These are phyloP conservation scores for Nemania abortiva DNA, from an alignment of 2,329 filamentous ascomycete species.

Conservation along the genomic window DNA sequence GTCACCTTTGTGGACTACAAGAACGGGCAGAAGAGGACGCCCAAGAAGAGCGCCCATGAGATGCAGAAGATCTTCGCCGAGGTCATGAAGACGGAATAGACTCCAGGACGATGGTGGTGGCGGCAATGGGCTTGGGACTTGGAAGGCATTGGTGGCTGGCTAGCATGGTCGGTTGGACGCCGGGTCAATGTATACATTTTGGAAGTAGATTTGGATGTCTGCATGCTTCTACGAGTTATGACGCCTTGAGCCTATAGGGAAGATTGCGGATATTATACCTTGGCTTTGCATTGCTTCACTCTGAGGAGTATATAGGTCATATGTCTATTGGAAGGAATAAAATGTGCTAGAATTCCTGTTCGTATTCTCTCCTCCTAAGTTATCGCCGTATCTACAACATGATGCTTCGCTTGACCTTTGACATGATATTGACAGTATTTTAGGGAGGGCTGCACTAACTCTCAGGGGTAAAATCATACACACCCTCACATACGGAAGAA, in stretches of 20 bases:
- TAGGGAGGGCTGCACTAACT: neutral
- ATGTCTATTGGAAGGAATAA: neutral
- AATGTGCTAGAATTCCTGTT: neutral
- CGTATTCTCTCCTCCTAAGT: neutral
- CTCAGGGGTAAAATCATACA: neutral
- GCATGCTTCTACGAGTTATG: constrained; percentile 25
- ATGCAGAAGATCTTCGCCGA: constrained; percentile 78
- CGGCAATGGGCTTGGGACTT: constrained; percentile 1
- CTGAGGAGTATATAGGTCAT: neutral
- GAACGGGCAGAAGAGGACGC: constrained; percentile 80
- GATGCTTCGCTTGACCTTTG: neutral
- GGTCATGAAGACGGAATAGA: constrained; percentile 72
- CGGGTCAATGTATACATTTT: constrained; percentile 18
- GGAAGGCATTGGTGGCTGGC: neutral
- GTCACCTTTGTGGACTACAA: constrained; percentile 87
- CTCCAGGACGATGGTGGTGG: no score
- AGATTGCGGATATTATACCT: constrained; percentile 61
- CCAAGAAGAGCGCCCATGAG: constrained; percentile 85
- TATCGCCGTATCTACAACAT: neutral
- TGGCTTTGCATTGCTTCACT: constrained; percentile 41
- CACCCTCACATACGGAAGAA: neutral
- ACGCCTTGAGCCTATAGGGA: constrained; percentile 26
- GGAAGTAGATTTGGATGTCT: constrained; percentile 23
- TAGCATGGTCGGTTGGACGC: constrained; percentile 9
- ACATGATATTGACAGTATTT: neutral